Evolutionary conservation across 352 stramenopile species (phyloP).

Genomic region (Nothophytophthora sp.): DNA sequence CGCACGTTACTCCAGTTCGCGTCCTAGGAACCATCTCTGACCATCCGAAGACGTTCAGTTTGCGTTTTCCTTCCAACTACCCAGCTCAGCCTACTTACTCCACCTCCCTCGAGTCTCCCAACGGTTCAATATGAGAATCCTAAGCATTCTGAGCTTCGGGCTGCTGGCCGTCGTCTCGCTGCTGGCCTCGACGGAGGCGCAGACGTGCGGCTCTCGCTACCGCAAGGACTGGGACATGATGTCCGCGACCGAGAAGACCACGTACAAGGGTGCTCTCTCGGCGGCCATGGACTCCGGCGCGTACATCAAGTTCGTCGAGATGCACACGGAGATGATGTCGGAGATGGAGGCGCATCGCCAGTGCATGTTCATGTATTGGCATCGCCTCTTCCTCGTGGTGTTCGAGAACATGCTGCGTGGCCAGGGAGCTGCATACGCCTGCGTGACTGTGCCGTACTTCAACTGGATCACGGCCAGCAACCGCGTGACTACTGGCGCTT

Average conservation of each 20-base stretch:
- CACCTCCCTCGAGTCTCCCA: too few relatives aligned
- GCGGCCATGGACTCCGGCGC: slow-evolving; percentile 55
- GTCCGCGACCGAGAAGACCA: slow-evolving; percentile 38
- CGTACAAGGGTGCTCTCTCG: slow-evolving; percentile 48
- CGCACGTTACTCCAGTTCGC: slow-evolving; percentile 18
- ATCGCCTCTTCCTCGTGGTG: slow-evolving; percentile 56
- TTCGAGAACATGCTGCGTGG: slow-evolving; percentile 88
- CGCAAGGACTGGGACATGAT: slow-evolving; percentile 55
- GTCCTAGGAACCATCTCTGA: slow-evolving; percentile 16
- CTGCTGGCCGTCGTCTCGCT: slow-evolving; percentile 13
- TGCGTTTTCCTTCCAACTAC: too few relatives aligned
- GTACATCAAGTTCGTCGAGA: slow-evolving; percentile 67
- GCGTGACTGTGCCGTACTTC: slow-evolving; percentile 82
- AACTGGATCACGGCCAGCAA: slow-evolving; percentile 68
- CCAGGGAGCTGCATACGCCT: slow-evolving; percentile 51
- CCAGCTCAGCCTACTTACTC: too few relatives aligned
- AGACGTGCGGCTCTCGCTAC: slow-evolving; percentile 39
- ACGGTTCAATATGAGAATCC: slow-evolving; percentile 19
- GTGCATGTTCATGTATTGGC: slow-evolving; percentile 89
- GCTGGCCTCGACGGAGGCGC: slow-evolving; percentile 9
- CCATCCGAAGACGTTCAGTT: slow-evolving; percentile 14
- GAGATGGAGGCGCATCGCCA: slow-evolving; percentile 52
- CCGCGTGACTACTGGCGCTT: slow-evolving; percentile 38
- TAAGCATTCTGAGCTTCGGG: slow-evolving; percentile 17
- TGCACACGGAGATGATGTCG: slow-evolving; percentile 67